These are phyloP conservation scores for Fraxinus platypoda DNA, from an alignment of 305 asterid genomes.

Conservation along the genomic window DNA sequence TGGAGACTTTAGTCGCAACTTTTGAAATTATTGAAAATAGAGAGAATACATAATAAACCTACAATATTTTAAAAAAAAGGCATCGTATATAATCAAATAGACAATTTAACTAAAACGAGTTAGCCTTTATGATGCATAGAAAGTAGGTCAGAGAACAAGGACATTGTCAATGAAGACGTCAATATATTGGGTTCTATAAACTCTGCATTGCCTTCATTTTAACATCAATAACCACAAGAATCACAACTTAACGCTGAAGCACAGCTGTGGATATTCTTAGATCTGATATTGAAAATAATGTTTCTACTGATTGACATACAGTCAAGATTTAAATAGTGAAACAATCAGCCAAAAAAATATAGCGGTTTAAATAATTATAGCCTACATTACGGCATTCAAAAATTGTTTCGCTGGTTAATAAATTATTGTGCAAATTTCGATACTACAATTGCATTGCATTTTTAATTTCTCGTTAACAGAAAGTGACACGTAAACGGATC, in stretches of 20 bases:
- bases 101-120: not conserved
- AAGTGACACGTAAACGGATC: not conserved
- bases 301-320: not conserved
- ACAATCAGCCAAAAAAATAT: not conserved
- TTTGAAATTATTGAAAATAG: not conserved
- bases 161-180: not conserved
- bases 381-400: not conserved
- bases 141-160: not conserved
- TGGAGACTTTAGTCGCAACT: not conserved
- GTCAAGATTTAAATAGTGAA: not conserved
- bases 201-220: not conserved
- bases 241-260: not conserved
- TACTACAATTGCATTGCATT: not conserved
- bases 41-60: not conserved
- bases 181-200: not conserved
- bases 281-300: not conserved
- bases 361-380: too few species aligned
- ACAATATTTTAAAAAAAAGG: not conserved
- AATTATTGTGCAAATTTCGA: not conserved
- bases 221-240: not conserved
- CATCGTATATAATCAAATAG: not conserved
- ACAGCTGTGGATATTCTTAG: not conserved
- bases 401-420: not conserved
- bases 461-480: not conserved
- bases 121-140: not conserved